phyloP scores from a whole-genome alignment of 2,329 filamentous ascomycete species.

The Xylaria sp. region DNA sequence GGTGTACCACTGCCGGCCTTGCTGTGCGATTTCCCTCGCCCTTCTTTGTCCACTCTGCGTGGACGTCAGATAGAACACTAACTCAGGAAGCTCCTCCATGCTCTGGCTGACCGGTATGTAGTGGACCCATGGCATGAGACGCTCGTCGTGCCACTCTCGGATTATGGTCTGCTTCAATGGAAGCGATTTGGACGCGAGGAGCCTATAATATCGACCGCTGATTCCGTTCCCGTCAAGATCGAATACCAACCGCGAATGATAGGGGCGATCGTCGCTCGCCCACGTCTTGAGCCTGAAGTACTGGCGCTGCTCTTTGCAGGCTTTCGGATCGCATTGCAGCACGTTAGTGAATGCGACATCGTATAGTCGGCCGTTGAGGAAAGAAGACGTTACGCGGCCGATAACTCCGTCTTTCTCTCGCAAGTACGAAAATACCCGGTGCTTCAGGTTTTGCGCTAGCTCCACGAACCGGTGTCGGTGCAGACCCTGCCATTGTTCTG shows the following conservation, averaged over 20 bases:
- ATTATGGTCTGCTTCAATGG: constrained; percentile 65
- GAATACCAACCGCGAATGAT: constrained; percentile 57
- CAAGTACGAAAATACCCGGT: constrained; percentile 50
- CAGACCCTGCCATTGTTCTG: constrained; percentile 54
- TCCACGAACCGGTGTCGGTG: constrained; percentile 62
- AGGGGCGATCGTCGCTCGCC: constrained; percentile 51
- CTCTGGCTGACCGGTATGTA: constrained; percentile 64
- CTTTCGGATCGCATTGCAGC: constrained; percentile 55
- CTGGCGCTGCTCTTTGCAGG: constrained; percentile 52
- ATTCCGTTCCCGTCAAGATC: constrained; percentile 68
- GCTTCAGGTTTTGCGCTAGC: constrained; percentile 51
- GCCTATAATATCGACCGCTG: constrained; percentile 63
- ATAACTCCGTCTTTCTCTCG: constrained; percentile 39
- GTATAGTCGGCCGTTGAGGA: constrained; percentile 55
- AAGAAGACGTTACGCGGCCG: constrained; percentile 43
- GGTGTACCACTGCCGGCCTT: constrained; percentile 65
- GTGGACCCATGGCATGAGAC: constrained; percentile 66
- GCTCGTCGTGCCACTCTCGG: constrained; percentile 68
- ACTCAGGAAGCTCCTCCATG: constrained; percentile 63
- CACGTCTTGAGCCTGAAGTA: constrained; percentile 50
- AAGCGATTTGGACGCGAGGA: constrained; percentile 59
- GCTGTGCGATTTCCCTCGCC: constrained; percentile 63
- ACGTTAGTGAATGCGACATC: constrained; percentile 59
- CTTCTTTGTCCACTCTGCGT: constrained; percentile 59
- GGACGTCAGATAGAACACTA: constrained; percentile 59